Evolutionary conservation across 106 monocot species (phyloP), one percentile per base, ranked within the genome.

Genomic region (Apostasia ramifera): DNA sequence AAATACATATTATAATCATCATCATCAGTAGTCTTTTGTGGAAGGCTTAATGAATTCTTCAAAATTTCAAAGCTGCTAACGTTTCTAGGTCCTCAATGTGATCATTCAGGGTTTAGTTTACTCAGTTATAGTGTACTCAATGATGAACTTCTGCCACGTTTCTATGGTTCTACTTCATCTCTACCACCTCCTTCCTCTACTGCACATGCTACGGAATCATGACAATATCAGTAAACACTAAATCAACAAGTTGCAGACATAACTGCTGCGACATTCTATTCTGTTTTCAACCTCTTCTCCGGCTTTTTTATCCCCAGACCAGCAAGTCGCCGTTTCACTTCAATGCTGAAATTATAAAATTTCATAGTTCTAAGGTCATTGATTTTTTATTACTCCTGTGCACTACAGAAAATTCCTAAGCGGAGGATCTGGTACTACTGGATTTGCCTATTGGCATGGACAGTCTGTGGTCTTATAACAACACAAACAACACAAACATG

Each of bases 361-460:
- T 60, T 58, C 40, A 2, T 3, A 60, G 37, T 52, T 39, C 38
- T 50, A 13, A 8, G 14, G 6, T 51, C 39, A 14, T 38, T 15
- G 2, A 15, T 37, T 8, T 37, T 3, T 61, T n/a, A 1, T 79
- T 50, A 38, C 61, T 3, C 13, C 2, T 69, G 70, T 54, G 56
- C 9, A 47, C 54, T 69, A 54, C 95, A 95, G 95, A 95, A 63
- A 82, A 91, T 95, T 55, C 95, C 95, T 3, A 74, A 73, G 40
- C 89, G 95, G 91, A 91, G 95, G 95, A 66, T 86, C 40, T 95
- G 95, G 95, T 95, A 95, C 84, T 91, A 91, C 63, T 95, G 95
- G 95, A 86, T 91, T 40, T 91, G 91, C 76, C 95, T 91, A 12
- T 56, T 95, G 55, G 81, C 91, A 8, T 95, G 95, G 95, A 95